A percentile compares a stretch with the other conserved stretches of the same genome.
phyloP scores from a whole-genome alignment of 2,329 filamentous ascomycete species.

The Gliomastix tumulicola region DNA sequence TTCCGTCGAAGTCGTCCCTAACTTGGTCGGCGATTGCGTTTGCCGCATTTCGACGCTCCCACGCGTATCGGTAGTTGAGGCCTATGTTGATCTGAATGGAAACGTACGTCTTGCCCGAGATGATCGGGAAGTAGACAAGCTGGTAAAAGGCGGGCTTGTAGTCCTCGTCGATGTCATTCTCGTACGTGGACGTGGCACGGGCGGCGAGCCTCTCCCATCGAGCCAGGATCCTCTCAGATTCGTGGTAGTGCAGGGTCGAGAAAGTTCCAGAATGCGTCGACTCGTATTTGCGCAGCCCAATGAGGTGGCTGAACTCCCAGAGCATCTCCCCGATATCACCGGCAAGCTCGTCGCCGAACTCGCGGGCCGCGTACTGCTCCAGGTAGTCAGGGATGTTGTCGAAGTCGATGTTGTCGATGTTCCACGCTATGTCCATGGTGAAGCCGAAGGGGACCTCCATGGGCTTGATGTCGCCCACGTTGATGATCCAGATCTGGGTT shows the following conservation, averaged over 20 bases:
- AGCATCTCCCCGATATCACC: constrained; percentile 37
- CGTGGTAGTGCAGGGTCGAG: constrained; percentile 44
- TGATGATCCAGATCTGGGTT: constrained; percentile 56
- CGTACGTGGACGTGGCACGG: constrained; percentile 23
- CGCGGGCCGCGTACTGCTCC: constrained; percentile 34
- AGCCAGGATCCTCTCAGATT: constrained; percentile 44
- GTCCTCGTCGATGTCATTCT: constrained; percentile 39
- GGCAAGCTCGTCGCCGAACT: constrained; percentile 38
- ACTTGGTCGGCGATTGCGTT: constrained; percentile 18
- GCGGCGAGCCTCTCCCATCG: constrained; percentile 40
- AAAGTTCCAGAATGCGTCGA: constrained; percentile 16
- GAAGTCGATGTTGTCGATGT: constrained; percentile 26
- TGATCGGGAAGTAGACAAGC: constrained; percentile 50
- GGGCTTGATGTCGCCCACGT: constrained; percentile 58
- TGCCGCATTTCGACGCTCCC: constrained; percentile 36
- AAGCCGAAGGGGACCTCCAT: constrained; percentile 49
- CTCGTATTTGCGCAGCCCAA: constrained; percentile 25
- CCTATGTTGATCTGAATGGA: constrained; percentile 44
- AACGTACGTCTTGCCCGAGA: constrained; percentile 48
- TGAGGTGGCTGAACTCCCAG: constrained; percentile 32
- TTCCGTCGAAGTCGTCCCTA: constrained; percentile 33
- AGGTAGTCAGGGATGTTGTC: constrained; percentile 38
- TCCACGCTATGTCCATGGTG: constrained; percentile 48
- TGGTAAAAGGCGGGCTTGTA: constrained; percentile 46
- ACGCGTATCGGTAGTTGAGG: constrained; percentile 35